These are phyloP conservation scores for Irineochytrium annulatum DNA, from an alignment of 192 early-diverging fungal species.

Conservation along the genomic window DNA sequence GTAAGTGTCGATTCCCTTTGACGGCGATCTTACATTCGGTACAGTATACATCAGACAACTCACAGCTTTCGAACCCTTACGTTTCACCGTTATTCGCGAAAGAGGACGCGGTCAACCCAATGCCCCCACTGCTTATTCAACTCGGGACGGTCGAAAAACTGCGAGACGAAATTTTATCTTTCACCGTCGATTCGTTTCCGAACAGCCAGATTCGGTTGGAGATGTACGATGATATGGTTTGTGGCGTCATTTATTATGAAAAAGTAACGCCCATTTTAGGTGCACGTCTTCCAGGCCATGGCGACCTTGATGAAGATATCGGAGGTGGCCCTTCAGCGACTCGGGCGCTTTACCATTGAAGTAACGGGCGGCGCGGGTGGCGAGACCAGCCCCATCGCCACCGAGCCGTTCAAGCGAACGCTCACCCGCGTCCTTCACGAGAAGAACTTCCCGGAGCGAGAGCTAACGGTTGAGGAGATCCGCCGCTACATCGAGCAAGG, in stretches of 20 bases:
- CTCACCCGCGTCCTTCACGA: too few relatives aligned
- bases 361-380: too few relatives aligned
- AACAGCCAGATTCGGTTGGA: conserved; percentile 31
- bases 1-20: conserved; percentile 5
- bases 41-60: conserved; percentile 31
- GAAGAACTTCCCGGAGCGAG: too few relatives aligned
- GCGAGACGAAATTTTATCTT: conserved; percentile 45
- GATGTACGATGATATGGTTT: conserved; percentile 42
- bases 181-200: conserved; percentile 17
- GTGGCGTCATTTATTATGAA: not conserved
- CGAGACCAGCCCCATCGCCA: too few relatives aligned
- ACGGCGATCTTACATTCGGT: not conserved
- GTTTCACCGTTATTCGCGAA: conserved; percentile 42
- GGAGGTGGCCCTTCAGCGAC: conserved; percentile 20
- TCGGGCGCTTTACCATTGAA: conserved; percentile 17
- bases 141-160: conserved; percentile 42
- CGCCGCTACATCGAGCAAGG: too few relatives aligned
- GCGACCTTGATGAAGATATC: conserved; percentile 12
- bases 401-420: too few relatives aligned
- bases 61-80: conserved; percentile 30
- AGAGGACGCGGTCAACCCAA: conserved; percentile 19
- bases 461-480: too few relatives aligned
- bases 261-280: conserved; percentile 6
- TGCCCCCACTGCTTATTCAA: conserved; percentile 46
- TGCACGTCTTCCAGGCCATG: conserved; percentile 45